A percentile compares a stretch with the other conserved stretches of the same genome.
Evolutionary conservation across 2,329 filamentous ascomycete species (phyloP).

Genomic region (Talaromyces verruculosus): DNA sequence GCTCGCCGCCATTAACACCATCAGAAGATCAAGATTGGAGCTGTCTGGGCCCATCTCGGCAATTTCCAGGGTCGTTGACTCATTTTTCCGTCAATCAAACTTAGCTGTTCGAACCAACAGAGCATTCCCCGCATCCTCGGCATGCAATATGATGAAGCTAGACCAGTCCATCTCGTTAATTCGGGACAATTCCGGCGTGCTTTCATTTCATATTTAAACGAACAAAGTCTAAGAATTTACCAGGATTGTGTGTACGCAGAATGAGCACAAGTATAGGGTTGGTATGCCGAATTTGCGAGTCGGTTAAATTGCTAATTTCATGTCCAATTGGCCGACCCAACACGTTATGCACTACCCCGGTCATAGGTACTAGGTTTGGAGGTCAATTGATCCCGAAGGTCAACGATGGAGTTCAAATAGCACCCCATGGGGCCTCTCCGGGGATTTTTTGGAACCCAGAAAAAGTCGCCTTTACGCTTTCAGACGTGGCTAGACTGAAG

Average conservation of each 20-base stretch:
- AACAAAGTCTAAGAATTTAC: not conserved
- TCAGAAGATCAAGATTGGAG: not conserved
- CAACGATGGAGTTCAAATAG: conserved; percentile 7
- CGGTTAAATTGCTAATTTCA: not conserved
- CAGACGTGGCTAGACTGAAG: not conserved
- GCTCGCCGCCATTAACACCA: not conserved
- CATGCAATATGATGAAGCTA: conserved; percentile 13
- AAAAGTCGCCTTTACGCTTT: not conserved
- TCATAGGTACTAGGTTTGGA: not conserved
- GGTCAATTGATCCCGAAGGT: not conserved
- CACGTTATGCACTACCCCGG: not conserved
- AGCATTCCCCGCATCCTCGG: conserved; percentile 19
- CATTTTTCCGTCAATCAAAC: conserved; percentile 15
- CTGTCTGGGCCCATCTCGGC: not conserved
- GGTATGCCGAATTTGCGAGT: not conserved
- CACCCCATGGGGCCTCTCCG: not conserved
- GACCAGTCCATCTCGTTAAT: conserved; percentile 22
- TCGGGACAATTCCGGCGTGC: conserved; percentile 36
- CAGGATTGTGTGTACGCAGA: not conserved
- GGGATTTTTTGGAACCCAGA: conserved; percentile 24
- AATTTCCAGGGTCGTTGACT: not conserved
- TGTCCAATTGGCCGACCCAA: not conserved
- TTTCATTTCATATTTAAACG: not conserved
- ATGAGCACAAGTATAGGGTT: not conserved
- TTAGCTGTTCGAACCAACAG: not conserved